Conservation (phyloP, 2,329 filamentous ascomycete species). For the Anthostomella pinea region DNA sequence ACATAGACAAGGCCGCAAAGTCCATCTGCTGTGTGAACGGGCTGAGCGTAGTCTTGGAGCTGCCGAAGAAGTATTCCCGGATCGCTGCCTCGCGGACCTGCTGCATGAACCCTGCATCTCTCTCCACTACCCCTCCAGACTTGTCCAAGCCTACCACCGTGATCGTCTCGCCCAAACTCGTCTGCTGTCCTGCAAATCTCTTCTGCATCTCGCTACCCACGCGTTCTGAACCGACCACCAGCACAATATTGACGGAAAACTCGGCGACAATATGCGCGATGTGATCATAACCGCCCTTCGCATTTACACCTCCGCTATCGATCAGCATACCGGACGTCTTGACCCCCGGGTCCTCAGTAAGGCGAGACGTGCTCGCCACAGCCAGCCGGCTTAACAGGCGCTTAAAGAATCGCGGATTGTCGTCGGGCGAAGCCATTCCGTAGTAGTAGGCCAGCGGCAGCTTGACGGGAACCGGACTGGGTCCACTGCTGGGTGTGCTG, state of each 20-base stretch:
- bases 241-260: constrained; percentile 68
- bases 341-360: constrained; percentile 72
- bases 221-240: constrained; percentile 77
- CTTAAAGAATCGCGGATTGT: constrained; percentile 70
- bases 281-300: constrained; percentile 68
- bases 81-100: constrained; percentile 72
- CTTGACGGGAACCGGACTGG: constrained; percentile 85
- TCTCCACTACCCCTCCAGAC: constrained; percentile 79
- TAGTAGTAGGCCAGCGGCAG: constrained; percentile 89
- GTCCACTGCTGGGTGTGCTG: constrained; percentile 84
- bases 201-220: constrained; percentile 72
- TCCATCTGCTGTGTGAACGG: constrained; percentile 85
- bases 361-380: constrained; percentile 70
- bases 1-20: constrained; percentile 72
- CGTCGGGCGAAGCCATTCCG: constrained; percentile 69
- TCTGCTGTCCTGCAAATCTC: constrained; percentile 59
- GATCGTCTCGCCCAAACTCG: constrained; percentile 63
- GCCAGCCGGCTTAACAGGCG: constrained; percentile 74
- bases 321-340: constrained; percentile 77
- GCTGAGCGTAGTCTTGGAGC: constrained; percentile 70
- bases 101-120: constrained; percentile 72
- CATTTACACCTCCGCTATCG: constrained; percentile 72
- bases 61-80: constrained; percentile 93
- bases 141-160: constrained; percentile 76
- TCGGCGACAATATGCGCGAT: constrained; percentile 71